These are phyloP conservation scores for Auricularia sp. DNA, from an alignment of 768 basidiomycete genomes.

Conservation along the genomic window DNA sequence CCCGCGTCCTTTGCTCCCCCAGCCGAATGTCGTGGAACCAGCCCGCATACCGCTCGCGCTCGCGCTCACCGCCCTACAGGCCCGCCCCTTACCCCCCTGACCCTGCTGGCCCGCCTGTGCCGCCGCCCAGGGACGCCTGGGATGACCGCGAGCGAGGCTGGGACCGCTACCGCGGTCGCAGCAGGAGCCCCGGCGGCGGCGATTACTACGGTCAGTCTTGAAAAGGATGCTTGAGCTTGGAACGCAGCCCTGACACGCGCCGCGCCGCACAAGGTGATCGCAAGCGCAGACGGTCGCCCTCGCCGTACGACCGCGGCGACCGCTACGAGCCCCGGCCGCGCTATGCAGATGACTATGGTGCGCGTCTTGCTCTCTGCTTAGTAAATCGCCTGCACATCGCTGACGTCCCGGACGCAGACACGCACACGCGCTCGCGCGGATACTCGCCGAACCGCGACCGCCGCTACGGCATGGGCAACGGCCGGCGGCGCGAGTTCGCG, in stretches of 20 bases:
- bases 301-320: conserved; percentile 68
- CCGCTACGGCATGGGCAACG: not conserved
- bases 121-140: conserved; percentile 51
- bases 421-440: conserved; percentile 54
- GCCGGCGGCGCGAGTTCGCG: not conserved
- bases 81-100: conserved; percentile 49
- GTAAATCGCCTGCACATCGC: not conserved
- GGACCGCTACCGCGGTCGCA: conserved; percentile 46
- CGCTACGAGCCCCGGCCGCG: conserved; percentile 75
- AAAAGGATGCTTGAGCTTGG: too few relatives aligned
- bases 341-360: conserved; percentile 76
- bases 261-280: conserved; percentile 29
- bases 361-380: conserved; percentile 14
- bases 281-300: conserved; percentile 69
- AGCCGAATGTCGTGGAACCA: conserved; percentile 12
- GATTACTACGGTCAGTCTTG: conserved; percentile 27
- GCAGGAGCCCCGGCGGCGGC: conserved; percentile 63
- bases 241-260: too few relatives aligned
- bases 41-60: conserved; percentile 47
- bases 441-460: conserved; percentile 47
- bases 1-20: conserved; percentile 52
- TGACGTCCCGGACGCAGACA: conserved; percentile 32
- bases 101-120: conserved; percentile 42
- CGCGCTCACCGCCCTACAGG: conserved; percentile 58
- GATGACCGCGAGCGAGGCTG: conserved; percentile 64